Conservation (phyloP, 345 rosid species). For the Triadica sebifera region DNA sequence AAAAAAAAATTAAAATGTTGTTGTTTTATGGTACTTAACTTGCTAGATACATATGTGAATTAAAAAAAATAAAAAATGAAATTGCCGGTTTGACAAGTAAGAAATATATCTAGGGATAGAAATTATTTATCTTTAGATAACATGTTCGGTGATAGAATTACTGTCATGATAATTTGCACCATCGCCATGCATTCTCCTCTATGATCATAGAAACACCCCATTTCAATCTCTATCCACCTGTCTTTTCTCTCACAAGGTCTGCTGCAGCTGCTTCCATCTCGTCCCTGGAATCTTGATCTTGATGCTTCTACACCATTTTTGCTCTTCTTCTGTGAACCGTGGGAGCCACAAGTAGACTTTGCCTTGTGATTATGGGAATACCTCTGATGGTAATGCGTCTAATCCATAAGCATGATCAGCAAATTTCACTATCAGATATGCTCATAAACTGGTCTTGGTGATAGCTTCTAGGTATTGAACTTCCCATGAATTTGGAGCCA, state of each 20-base stretch:
- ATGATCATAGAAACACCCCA: conserved; percentile 41
- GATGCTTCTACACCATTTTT: conserved; percentile 16
- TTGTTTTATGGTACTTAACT: too few species aligned
- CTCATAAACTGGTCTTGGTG: conserved; percentile 37
- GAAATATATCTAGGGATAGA: too few species aligned
- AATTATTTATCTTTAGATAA: too few species aligned
- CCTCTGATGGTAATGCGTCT: conserved; percentile 46
- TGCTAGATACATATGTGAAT: too few species aligned
- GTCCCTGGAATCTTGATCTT: conserved; percentile 6
- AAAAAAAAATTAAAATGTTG: too few species aligned
- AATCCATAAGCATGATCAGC: conserved; percentile 40
- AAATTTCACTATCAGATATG: conserved; percentile 42
- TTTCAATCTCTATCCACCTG: conserved; percentile 52
- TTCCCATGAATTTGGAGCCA: conserved; percentile 45
- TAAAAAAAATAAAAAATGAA: too few species aligned
- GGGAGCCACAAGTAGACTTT: conserved; percentile 29
- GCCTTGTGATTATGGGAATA: conserved; percentile 21
- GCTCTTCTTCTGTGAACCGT: conserved; percentile 25
- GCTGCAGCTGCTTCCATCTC: too few species aligned
- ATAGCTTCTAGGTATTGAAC: conserved; percentile 29
- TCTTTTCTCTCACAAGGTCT: conserved; percentile 27
- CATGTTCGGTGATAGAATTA: too few species aligned
- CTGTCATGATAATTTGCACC: too few species aligned
- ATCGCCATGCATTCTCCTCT: conserved; percentile 29
- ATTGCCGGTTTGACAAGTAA: too few species aligned